phyloP scores from a whole-genome alignment of 345 rosid genomes.

The Gossypium stocksii region DNA sequence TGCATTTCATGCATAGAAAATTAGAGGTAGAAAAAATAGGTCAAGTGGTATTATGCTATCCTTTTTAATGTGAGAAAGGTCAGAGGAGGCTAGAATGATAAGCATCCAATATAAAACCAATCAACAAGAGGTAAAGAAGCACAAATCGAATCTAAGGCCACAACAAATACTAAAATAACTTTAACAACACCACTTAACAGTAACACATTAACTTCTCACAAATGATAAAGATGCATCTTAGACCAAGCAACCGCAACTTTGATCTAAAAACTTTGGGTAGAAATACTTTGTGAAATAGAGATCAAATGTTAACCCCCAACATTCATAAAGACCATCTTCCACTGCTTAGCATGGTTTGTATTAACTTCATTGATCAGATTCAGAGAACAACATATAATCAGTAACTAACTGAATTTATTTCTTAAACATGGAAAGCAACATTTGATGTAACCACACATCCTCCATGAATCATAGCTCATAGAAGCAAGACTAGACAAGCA shows the following conservation, averaged over 20 bases:
- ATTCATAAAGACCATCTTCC: slow-evolving; percentile 1
- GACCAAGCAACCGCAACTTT: not conserved
- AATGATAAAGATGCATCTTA: not conserved
- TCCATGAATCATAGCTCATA: not conserved
- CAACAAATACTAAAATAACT: not conserved
- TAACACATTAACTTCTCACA: not conserved
- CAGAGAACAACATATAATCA: not conserved
- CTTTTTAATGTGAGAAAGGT: not conserved
- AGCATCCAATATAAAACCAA: not conserved
- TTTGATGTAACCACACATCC: not conserved
- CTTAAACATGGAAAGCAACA: not conserved
- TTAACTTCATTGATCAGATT: not conserved
- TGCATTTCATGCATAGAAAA: not conserved
- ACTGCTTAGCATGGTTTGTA: not conserved
- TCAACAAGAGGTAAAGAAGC: not conserved
- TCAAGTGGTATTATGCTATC: not conserved
- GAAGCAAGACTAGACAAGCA: not conserved
- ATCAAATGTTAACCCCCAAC: not conserved
- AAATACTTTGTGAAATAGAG: not conserved
- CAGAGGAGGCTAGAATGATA: not conserved
- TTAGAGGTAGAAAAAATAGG: not conserved
- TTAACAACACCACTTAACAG: not conserved
- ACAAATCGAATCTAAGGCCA: not conserved
- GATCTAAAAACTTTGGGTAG: not conserved
- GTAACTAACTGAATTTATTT: not conserved